Evolutionary conservation across 768 basidiomycete genomes (phyloP).

Genomic region (Omphalotus guepiniiformis): DNA sequence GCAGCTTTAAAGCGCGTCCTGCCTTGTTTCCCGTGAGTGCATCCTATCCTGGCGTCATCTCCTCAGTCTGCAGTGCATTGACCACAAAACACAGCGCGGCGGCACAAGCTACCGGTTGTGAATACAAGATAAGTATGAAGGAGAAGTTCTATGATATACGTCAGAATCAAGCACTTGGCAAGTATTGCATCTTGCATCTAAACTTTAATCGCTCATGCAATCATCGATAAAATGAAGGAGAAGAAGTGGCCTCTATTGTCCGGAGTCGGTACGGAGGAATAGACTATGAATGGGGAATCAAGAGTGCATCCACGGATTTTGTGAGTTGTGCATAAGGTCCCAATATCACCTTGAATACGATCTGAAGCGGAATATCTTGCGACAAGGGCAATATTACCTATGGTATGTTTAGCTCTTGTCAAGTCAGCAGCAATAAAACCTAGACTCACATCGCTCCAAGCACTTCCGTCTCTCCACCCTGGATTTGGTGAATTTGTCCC

Average conservation of each 20-base stretch:
- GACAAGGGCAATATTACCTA: conserved; percentile 71
- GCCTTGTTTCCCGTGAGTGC: conserved; percentile 67
- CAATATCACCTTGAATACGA: too few relatives aligned
- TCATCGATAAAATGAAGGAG: conserved; percentile 34
- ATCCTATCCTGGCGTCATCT: neutral
- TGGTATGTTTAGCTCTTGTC: conserved; percentile 33
- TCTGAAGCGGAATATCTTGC: too few relatives aligned
- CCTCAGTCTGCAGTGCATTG: neutral
- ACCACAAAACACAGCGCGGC: too few relatives aligned
- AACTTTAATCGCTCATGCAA: neutral
- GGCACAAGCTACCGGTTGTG: conserved; percentile 62
- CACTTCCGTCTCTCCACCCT: conserved; percentile 68
- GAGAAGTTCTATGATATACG: conserved; percentile 50
- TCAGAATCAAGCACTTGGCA: conserved; percentile 65
- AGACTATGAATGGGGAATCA: conserved; percentile 65
- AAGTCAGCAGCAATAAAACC: neutral
- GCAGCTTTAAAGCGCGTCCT: conserved; percentile 55
- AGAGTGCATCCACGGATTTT: conserved; percentile 77
- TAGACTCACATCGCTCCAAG: conserved; percentile 21
- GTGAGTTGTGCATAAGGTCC: conserved; percentile 47
- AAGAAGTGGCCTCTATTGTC: conserved; percentile 59
- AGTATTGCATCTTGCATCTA: neutral
- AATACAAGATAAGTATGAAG: conserved; percentile 35
- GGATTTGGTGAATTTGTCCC: conserved; percentile 50
- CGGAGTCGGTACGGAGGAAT: conserved; percentile 57